Evolutionary conservation across 129 eudicot species (phyloP).

Genomic region (Helianthus tuberosus): DNA sequence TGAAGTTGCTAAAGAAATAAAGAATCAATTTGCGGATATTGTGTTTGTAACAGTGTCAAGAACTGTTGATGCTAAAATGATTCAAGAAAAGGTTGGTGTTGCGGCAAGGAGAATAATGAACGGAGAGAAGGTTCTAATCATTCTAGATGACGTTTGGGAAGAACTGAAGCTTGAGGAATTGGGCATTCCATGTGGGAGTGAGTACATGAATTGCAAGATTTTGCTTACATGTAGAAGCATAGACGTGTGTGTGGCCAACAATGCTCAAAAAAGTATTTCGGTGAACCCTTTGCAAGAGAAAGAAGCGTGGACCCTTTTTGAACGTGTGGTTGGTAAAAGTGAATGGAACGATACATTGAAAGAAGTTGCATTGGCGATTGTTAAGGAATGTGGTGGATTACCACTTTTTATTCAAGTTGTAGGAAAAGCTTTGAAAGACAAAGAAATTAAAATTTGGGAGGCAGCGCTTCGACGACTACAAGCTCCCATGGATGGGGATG

Average conservation of each 20-base stretch:
- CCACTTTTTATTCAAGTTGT: slow-evolving; percentile 2
- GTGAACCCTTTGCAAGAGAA: background rate
- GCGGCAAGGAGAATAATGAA: slow-evolving; percentile 1
- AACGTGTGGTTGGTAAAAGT: slow-evolving; percentile 1
- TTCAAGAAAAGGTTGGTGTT: background rate
- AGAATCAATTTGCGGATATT: slow-evolving; percentile 8
- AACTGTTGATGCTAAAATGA: background rate
- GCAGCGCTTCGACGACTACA: background rate
- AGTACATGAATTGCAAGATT: slow-evolving; percentile 23
- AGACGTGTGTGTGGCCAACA: slow-evolving; percentile 5
- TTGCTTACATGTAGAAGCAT: slow-evolving; percentile 23
- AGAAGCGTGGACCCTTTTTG: slow-evolving; percentile 25
- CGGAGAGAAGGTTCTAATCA: slow-evolving; percentile 18
- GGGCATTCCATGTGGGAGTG: slow-evolving; percentile 23
- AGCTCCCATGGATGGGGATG: background rate
- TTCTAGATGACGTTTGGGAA: slow-evolving; percentile 30
- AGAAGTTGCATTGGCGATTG: background rate
- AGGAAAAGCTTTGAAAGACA: background rate
- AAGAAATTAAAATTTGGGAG: background rate
- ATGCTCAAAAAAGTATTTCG: background rate
- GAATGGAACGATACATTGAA: background rate
- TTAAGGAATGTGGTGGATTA: slow-evolving; percentile 22
- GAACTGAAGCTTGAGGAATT: background rate
- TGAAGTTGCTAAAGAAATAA: slow-evolving; percentile 17
- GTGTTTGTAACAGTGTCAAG: slow-evolving; percentile 4